phyloP scores from a whole-genome alignment of 257 asterid species.

The Galeopsis tetrahit region DNA sequence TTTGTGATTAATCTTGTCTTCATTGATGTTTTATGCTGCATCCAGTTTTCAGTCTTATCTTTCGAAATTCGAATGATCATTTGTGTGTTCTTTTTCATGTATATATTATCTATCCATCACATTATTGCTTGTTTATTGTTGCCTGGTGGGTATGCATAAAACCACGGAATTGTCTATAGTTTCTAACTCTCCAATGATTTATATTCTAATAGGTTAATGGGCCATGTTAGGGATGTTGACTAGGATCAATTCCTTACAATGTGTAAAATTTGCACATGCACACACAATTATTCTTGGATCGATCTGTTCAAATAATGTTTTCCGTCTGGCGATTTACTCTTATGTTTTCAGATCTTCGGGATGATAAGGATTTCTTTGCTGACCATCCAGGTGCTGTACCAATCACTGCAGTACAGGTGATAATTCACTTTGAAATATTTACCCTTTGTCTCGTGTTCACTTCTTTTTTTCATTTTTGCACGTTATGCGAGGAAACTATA shows the following conservation, averaged over 20 bases:
- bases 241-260: not conserved
- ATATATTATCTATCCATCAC: not conserved
- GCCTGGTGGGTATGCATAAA: constrained; percentile 6
- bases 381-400: constrained; percentile 98
- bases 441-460: constrained; percentile 20
- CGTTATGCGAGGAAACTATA: not conserved
- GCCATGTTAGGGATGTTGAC: not conserved
- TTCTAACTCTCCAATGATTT: constrained; percentile 2
- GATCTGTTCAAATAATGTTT: constrained; percentile 16
- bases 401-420: constrained; percentile 83
- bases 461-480: not conserved
- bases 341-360: constrained; percentile 80
- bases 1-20: not conserved
- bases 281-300: not conserved
- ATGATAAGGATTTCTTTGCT: constrained; percentile 81
- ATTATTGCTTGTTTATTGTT: not conserved
- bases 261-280: not conserved
- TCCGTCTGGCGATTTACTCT: constrained; percentile 13
- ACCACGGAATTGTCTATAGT: not conserved
- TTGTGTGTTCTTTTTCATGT: not conserved
- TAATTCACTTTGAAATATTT: constrained; percentile 18
- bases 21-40: constrained; percentile 3
- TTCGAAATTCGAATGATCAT: not conserved
- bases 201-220: not conserved
- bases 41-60: constrained; percentile 11